phyloP scores from a whole-genome alignment of 2,329 filamentous ascomycete genomes.

The Paracorniculantispora psalliotae region DNA sequence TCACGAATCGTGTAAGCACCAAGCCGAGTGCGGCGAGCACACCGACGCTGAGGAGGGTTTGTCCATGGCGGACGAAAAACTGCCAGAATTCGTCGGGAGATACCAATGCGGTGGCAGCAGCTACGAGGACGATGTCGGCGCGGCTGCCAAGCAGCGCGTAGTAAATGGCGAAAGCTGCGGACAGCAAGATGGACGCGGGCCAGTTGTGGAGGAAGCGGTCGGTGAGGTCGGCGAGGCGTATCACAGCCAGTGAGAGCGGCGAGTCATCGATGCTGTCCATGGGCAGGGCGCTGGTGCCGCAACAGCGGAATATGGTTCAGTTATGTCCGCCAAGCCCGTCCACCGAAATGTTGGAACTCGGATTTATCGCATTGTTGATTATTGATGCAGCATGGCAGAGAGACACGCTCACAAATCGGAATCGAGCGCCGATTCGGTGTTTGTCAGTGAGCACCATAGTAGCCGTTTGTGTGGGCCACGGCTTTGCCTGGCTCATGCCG shows the following conservation, averaged over 20 bases:
- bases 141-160: not conserved
- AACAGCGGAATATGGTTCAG: not conserved
- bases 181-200: not conserved
- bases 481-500: not conserved
- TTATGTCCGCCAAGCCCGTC: not conserved
- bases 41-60: not conserved
- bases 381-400: not conserved
- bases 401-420: not conserved
- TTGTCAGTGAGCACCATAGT: not conserved
- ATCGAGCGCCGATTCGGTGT: not conserved
- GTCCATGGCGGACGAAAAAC: not conserved
- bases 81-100: not conserved
- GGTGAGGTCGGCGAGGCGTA: not conserved
- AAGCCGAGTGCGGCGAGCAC: not conserved
- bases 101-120: not conserved
- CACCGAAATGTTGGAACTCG: not conserved
- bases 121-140: not conserved
- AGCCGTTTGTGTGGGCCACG: not conserved
- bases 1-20: not conserved
- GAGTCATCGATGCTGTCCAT: slow-evolving; percentile 12
- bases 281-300: not conserved
- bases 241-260: not conserved
- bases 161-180: not conserved
- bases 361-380: not conserved
- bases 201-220: not conserved